Base-by-base conservation (phyloP, 257 asterid genomes). In the Penstemon davidsonii region DNA sequence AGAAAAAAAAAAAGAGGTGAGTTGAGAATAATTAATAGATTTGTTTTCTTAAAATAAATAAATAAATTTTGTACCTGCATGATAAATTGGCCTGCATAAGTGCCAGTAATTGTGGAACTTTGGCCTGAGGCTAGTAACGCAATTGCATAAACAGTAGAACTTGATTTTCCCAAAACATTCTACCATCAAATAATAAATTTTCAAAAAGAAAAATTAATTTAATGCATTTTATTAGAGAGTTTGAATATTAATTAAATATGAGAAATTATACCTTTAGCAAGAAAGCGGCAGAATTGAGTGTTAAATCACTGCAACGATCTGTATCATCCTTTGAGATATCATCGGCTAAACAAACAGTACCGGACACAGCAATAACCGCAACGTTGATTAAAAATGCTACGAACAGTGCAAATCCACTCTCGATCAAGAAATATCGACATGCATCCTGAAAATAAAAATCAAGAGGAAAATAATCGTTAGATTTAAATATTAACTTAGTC, bases 41-140 rank as follows among this genome's bases (percentile, higher is more conserved):
- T 25, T 25, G 33, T 25, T 25, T 25, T 25, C 33, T 25, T 25
- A 25, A 25, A 25, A 25, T 25, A 25, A 25, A 25, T 25, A 25
- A 25, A 25, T 25, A 25, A 25, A 25, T 36, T 8, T 9, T 8
- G 33, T 71, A 92, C 98, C 97, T 90, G 96, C 99, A 93, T 93
- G 69, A 93, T 83, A 66, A 40, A 93, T 55, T 93, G 97, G 5
- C 99, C 99, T 4, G 97, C 96, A 73, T 90, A 93, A n/a, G 99
- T 93, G 60, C 97, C 99, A 0, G 97, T 93, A 3, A 93, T 93
- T 13, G 97, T 68, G 25, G 99, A 93, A 80, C 97, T 93, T 45
- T 93, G 97, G 52, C 99, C 99, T 0, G 99, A 93, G 65, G 99
- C 99, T 50, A 93, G 66, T 49, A 93, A 67, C 3, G 99, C 99